These are phyloP conservation scores for Fistulifera pelliculosa DNA, from an alignment of 108 stramenopile species.

Conservation along the genomic window DNA sequence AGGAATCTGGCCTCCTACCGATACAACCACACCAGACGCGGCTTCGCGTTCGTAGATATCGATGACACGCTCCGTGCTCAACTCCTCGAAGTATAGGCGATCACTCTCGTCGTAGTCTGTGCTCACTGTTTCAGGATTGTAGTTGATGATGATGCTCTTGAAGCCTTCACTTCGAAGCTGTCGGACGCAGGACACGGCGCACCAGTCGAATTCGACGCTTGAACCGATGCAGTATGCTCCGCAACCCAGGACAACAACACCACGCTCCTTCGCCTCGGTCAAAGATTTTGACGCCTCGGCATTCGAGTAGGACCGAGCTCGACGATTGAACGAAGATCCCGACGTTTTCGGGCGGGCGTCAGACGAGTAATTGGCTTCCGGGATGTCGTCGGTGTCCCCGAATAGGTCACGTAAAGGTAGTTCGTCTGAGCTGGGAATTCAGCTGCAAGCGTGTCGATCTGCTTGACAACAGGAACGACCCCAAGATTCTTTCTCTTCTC, in stretches of 20 bases:
- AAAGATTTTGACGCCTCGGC: constrained; percentile 23
- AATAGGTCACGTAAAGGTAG: constrained; percentile 99
- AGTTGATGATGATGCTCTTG: constrained; percentile 99
- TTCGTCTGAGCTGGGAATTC: constrained; percentile 99
- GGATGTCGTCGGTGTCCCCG: constrained; percentile 89
- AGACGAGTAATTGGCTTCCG: neutral
- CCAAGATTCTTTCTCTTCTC: constrained; percentile 57
- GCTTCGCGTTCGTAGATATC: constrained; percentile 97
- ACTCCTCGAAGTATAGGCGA: constrained; percentile 98
- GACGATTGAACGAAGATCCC: constrained; percentile 7
- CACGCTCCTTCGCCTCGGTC: constrained; percentile 61
- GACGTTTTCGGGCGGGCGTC: constrained; percentile 1
- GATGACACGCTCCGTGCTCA: constrained; percentile 95
- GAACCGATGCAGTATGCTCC: constrained; percentile 99
- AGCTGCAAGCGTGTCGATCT: constrained; percentile 99
- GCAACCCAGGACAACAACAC: constrained; percentile 98
- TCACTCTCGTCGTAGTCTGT: constrained; percentile 99
- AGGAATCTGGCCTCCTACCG: constrained; percentile 99
- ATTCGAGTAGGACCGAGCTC: constrained; percentile 51
- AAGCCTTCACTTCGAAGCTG: constrained; percentile 90
- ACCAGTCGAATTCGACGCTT: constrained; percentile 99
- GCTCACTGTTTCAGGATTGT: constrained; percentile 99
- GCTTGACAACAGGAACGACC: constrained; percentile 93
- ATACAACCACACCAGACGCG: constrained; percentile 91
- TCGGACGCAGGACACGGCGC: constrained; percentile 95